Percentiles rank a stretch among this genome's conserved stretches.
Evolutionary conservation across 805 yeast species (phyloP).

Genomic region (Schwanniomyces pseudopolymorphus): DNA sequence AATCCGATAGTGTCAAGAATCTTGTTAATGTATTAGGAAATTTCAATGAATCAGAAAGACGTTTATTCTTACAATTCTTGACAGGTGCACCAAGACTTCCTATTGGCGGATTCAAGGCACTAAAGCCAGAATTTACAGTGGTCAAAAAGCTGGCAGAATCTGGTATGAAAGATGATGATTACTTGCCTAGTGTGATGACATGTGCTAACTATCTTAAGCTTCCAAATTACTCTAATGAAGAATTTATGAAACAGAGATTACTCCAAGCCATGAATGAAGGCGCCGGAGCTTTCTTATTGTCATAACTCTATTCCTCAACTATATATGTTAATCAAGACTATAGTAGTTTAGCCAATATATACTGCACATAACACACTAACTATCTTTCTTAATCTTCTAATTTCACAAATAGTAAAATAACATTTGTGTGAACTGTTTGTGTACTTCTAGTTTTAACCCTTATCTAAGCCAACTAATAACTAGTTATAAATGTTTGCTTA

Average conservation of each 20-base stretch:
- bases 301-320: slow-evolving; percentile 24
- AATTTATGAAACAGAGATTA: slow-evolving; percentile 58
- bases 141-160: slow-evolving; percentile 82
- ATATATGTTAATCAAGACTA: no score
- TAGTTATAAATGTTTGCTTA: no score
- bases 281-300: slow-evolving; percentile 79
- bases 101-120: slow-evolving; percentile 84
- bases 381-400: background rate
- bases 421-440: no score
- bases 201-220: slow-evolving; percentile 92
- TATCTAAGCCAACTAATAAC: no score
- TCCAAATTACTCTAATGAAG: slow-evolving; percentile 73
- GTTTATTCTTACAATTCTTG: slow-evolving; percentile 78
- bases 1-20: slow-evolving; percentile 60
- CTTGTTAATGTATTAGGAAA: slow-evolving; percentile 61
- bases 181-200: slow-evolving; percentile 96
- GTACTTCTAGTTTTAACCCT: no score
- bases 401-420: no score
- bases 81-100: slow-evolving; percentile 95
- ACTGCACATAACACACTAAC: background rate
- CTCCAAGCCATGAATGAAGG: slow-evolving; percentile 82
- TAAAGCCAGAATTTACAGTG: slow-evolving; percentile 82
- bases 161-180: slow-evolving; percentile 67
- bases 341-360: background rate
- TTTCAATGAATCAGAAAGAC: slow-evolving; percentile 54